These are phyloP conservation scores for Fistulinella staudtii DNA, from an alignment of 1,284 basidiomycete genomes.

Conservation along the genomic window DNA sequence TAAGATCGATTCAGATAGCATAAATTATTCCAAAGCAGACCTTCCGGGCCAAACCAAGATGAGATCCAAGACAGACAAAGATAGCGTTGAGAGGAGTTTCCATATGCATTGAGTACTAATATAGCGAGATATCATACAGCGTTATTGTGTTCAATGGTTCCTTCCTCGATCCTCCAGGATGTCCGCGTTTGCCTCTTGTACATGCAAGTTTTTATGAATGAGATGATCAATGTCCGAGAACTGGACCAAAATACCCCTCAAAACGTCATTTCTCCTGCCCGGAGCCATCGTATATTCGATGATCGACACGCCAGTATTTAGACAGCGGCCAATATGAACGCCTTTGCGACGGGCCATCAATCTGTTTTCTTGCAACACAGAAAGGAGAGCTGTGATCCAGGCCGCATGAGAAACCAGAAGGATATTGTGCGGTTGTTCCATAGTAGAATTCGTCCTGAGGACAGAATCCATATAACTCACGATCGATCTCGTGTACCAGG, in stretches of 20 bases:
- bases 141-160: neutral
- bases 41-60: no score
- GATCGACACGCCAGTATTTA: constrained; percentile 55
- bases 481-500: constrained; percentile 60
- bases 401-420: constrained; percentile 67
- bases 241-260: constrained; percentile 43
- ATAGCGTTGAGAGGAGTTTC: neutral
- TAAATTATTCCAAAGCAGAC: no score
- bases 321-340: constrained; percentile 42
- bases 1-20: constrained; percentile 10
- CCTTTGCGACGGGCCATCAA: constrained; percentile 38
- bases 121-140: constrained; percentile 15
- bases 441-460: constrained; percentile 9
- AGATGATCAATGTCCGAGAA: constrained; percentile 60
- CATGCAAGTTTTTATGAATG: constrained; percentile 13
- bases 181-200: constrained; percentile 51
- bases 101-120: no score
- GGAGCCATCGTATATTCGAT: constrained; percentile 43
- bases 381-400: constrained; percentile 52
- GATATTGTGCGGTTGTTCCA: constrained; percentile 32
- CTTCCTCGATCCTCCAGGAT: constrained; percentile 25
- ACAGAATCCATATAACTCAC: constrained; percentile 35
- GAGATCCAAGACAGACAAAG: neutral
- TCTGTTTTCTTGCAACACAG: constrained; percentile 40
- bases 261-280: constrained; percentile 23